Evolutionary conservation across 352 stramenopile genomes (phyloP).

Genomic region (Phytophthora multivora): DNA sequence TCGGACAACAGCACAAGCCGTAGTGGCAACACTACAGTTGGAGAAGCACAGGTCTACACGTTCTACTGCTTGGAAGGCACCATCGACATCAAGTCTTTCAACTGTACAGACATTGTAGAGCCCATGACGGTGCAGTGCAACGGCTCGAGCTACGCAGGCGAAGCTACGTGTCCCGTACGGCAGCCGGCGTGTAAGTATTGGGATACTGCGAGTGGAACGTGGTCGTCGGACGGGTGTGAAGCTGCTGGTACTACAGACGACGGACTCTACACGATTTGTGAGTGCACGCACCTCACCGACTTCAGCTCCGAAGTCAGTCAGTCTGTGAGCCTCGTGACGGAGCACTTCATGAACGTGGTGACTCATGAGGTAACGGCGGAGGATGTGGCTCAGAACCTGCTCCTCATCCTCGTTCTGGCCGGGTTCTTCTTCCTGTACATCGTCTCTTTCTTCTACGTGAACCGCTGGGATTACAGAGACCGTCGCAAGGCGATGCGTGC

Average conservation of each 20-base stretch:
- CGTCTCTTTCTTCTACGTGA: slow-evolving; percentile 59
- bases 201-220: slow-evolving; percentile 42
- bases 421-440: slow-evolving; percentile 63
- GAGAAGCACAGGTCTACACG: slow-evolving; percentile 31
- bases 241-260: slow-evolving; percentile 59
- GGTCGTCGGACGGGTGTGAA: slow-evolving; percentile 65
- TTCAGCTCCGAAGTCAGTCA: slow-evolving; percentile 73
- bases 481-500: slow-evolving; percentile 42
- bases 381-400: slow-evolving; percentile 63
- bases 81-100: slow-evolving; percentile 59
- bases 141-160: slow-evolving; percentile 54
- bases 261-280: slow-evolving; percentile 73
- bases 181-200: slow-evolving; percentile 68
- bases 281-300: slow-evolving; percentile 77
- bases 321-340: slow-evolving; percentile 53
- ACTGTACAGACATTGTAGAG: slow-evolving; percentile 48
- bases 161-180: slow-evolving; percentile 53
- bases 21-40: slow-evolving; percentile 10
- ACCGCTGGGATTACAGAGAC: slow-evolving; percentile 62
- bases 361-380: slow-evolving; percentile 58
- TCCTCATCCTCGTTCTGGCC: slow-evolving; percentile 54
- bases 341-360: slow-evolving; percentile 68
- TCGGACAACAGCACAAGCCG: slow-evolving; percentile 5
- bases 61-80: slow-evolving; percentile 56
- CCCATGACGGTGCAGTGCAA: slow-evolving; percentile 53